These are phyloP conservation scores for Afroboletus lepidellus DNA, from an alignment of 1,284 basidiomycete species.

Conservation along the genomic window DNA sequence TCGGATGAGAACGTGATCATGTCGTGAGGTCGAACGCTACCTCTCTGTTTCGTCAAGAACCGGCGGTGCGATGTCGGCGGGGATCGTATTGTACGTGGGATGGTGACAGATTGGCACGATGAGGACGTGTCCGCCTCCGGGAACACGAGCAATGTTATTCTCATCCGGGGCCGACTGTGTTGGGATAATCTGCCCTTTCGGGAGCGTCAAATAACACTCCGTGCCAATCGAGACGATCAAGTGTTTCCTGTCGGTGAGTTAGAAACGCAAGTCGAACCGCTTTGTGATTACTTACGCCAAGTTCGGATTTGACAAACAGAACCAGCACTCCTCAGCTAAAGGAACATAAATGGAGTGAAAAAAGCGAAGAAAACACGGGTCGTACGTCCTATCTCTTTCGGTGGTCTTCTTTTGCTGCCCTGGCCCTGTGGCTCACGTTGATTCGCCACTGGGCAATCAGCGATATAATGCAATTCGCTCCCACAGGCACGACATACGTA, in stretches of 20 bases:
- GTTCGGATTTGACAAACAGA: constrained; percentile 91
- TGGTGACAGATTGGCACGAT: constrained; percentile 80
- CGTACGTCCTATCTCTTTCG: constrained; percentile 79
- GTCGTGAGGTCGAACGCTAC: constrained; percentile 31
- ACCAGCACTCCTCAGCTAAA: constrained; percentile 89
- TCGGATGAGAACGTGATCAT: constrained; percentile 2
- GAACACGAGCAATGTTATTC: constrained; percentile 52
- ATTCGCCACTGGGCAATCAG: constrained; percentile 79
- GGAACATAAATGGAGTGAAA: constrained; percentile 4
- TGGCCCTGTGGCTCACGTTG: constrained; percentile 39
- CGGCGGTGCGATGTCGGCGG: constrained; percentile 69
- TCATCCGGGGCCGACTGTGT: constrained; percentile 57
- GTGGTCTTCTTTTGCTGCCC: constrained; percentile 53
- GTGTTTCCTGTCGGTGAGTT: constrained; percentile 67
- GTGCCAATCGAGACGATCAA: constrained; percentile 89
- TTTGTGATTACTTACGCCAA: constrained; percentile 60
- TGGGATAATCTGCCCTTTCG: constrained; percentile 89
- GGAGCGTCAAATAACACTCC: constrained; percentile 91
- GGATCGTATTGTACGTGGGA: constrained; percentile 65
- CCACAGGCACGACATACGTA: constrained; percentile 89
- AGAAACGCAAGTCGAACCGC: background rate
- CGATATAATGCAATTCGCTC: constrained; percentile 77
- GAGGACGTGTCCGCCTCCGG: constrained; percentile 91
- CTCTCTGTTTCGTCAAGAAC: constrained; percentile 80
- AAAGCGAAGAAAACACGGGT: constrained; percentile 8